A percentile compares a stretch with the other conserved stretches of the same genome.
Conservation (phyloP, 1,139 yeast species). For the Debaryomyces nepalensis region DNA sequence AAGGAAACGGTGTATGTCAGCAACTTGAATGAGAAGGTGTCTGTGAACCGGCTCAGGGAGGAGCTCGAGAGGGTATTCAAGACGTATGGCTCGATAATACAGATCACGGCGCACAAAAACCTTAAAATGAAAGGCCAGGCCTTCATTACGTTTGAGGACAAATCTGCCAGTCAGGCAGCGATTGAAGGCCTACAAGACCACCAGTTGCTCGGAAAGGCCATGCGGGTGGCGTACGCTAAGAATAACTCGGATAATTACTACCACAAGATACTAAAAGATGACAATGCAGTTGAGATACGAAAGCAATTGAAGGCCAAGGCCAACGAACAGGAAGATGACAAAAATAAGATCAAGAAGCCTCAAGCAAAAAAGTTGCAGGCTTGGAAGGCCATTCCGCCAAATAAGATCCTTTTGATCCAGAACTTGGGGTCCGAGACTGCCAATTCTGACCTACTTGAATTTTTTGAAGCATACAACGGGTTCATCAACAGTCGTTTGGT, state of each 20-base stretch:
- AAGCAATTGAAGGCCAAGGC: conserved; percentile 16
- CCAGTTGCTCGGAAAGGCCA: conserved; percentile 57
- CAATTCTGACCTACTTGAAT: conserved; percentile 43
- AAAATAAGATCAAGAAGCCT: conserved; percentile 20
- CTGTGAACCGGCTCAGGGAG: conserved; percentile 52
- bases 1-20: conserved; percentile 59
- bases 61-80: conserved; percentile 47
- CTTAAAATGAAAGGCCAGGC: conserved; percentile 83
- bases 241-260: conserved; percentile 50
- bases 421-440: conserved; percentile 44
- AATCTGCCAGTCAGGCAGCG: conserved; percentile 55
- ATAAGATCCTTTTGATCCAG: conserved; percentile 71
- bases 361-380: conserved; percentile 23
- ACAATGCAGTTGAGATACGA: conserved; percentile 21
- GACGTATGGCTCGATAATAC: conserved; percentile 54
- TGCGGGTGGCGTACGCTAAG: conserved; percentile 50
- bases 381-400: conserved; percentile 60
- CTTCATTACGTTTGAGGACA: conserved; percentile 64
- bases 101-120: conserved; percentile 64
- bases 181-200: conserved; percentile 46
- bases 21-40: conserved; percentile 73
- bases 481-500: conserved; percentile 71
- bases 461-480: conserved; percentile 59
- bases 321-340: conserved; percentile 18
- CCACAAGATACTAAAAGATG: conserved; percentile 19